Percentiles rank a stretch among this genome's conserved stretches.
phyloP scores from a whole-genome alignment of 805 yeast species.

The Kregervanrija pseudodelftensis region DNA sequence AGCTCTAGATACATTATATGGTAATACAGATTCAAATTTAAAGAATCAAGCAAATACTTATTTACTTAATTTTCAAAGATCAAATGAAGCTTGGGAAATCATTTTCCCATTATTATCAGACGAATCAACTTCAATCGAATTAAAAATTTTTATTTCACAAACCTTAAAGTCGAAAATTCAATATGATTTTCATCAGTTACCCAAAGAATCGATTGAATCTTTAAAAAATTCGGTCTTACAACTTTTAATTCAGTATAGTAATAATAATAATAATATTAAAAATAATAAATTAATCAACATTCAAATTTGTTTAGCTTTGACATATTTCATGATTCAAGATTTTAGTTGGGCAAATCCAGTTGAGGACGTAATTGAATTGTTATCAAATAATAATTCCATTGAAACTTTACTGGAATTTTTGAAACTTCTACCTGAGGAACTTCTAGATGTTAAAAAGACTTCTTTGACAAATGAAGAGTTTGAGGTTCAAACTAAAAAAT shows the following conservation, averaged over 20 bases:
- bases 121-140: conserved; percentile 34
- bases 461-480: conserved; percentile 81
- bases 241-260: conserved; percentile 44
- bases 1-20: conserved; percentile 42
- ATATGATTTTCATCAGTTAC: conserved; percentile 78
- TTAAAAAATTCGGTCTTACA: conserved; percentile 63
- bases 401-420: conserved; percentile 66
- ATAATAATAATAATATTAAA: conserved; percentile 14
- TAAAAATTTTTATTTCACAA: conserved; percentile 83
- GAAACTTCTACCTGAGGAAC: conserved; percentile 86
- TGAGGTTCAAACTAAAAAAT: conserved; percentile 49
- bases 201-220: conserved; percentile 45
- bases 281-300: conserved; percentile 54
- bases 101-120: conserved; percentile 47
- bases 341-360: conserved; percentile 67
- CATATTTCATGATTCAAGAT: conserved; percentile 76
- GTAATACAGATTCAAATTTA: conserved; percentile 25
- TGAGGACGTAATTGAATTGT: conserved; percentile 50
- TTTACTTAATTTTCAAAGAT: conserved; percentile 78
- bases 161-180: conserved; percentile 80
- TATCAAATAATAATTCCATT: conserved; percentile 36
- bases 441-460: conserved; percentile 66
- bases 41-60: conserved; percentile 44
- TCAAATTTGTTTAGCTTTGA: conserved; percentile 75
- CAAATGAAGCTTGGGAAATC: conserved; percentile 72